Evolutionary conservation across 1,284 basidiomycete species (phyloP), one percentile per base, ranked within the genome.

Genomic region (Pterulicium gracile): DNA sequence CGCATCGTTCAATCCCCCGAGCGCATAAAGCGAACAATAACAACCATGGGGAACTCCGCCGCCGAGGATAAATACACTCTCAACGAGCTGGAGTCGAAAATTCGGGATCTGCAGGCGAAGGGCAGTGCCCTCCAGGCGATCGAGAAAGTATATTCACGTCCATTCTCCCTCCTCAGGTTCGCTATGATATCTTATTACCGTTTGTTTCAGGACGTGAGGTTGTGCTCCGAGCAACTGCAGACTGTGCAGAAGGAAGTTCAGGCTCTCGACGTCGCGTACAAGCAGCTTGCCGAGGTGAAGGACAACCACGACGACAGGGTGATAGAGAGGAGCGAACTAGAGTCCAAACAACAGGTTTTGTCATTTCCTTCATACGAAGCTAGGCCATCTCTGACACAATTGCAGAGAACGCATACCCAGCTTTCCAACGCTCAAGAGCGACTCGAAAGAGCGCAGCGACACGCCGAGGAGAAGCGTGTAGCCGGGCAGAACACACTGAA

Each of bases 1-100:
- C 78, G 88, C 22, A 82, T 94, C 49, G 88, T 94, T 1, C 87
- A 88, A 55, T 90, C 88, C 0, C 89, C 89, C 0, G 89, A 94
- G 41, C 75, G 90, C 27, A 83, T 92, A 55, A 83, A 81, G 59
- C 77, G 81, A 47, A 82, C 79, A 40, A 92, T 94, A 50, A 63
- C 71, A 13, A 72, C 76, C 20, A 89, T 92, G 84, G 71, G 73
- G 3, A 57, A 64, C 5, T 77, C 73, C 0, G 76, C 74, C 0
- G 59, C 72, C 48, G 75, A 81, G 54, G 74, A 83, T 54, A 77
- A 84, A 64, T 75, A 72, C 47, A 69, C 69, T 0, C 68, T 86
- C 13, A 66, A 71, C 0, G 61, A 70, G 49, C 74, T 81, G 49
- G 83, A 89, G 55, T 68, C 70, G 14, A 89, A 89, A 62, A 70